phyloP scores from a whole-genome alignment of 2,329 filamentous ascomycete species.

The Chrysosporium queenslandicum region DNA sequence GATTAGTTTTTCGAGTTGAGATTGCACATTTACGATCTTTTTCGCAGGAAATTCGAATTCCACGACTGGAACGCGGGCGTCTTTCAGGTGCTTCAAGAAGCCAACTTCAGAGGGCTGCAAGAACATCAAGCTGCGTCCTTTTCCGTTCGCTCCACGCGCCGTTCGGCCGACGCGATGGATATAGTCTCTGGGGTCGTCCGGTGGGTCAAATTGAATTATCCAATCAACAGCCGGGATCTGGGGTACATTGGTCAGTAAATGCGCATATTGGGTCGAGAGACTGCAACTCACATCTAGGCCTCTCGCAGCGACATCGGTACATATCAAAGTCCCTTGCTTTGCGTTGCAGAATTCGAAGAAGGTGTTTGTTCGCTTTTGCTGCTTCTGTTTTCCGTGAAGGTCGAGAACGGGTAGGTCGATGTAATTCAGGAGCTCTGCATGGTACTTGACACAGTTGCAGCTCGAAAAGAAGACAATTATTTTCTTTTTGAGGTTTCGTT shows the following conservation, averaged over 20 bases:
- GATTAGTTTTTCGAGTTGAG: conserved; percentile 89
- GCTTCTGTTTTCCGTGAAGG: conserved; percentile 91
- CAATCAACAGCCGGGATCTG: conserved; percentile 88
- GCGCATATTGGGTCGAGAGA: too few species aligned
- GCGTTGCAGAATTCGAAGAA: conserved; percentile 96
- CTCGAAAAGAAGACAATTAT: conserved; percentile 94
- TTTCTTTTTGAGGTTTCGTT: conserved; percentile 88
- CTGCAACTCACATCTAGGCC: conserved; percentile 57
- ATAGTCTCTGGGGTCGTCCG: conserved; percentile 81
- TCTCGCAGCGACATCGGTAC: conserved; percentile 90
- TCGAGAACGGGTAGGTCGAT: conserved; percentile 85
- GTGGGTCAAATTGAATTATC: conserved; percentile 92
- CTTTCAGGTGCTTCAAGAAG: conserved; percentile 83
- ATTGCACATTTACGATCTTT: conserved; percentile 84
- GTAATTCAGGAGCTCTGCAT: conserved; percentile 91
- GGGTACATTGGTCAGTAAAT: conserved; percentile 12
- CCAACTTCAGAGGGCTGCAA: conserved; percentile 84
- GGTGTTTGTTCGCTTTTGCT: conserved; percentile 96
- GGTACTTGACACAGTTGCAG: conserved; percentile 91
- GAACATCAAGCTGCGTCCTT: conserved; percentile 85
- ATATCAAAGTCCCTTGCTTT: conserved; percentile 77
- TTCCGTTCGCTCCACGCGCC: conserved; percentile 70
- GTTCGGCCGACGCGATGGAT: conserved; percentile 95
- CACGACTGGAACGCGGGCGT: conserved; percentile 81
- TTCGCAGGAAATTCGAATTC: conserved; percentile 91